phyloP scores from a whole-genome alignment of 75 land plant genomes.

The Cupressus sempervirens region DNA sequence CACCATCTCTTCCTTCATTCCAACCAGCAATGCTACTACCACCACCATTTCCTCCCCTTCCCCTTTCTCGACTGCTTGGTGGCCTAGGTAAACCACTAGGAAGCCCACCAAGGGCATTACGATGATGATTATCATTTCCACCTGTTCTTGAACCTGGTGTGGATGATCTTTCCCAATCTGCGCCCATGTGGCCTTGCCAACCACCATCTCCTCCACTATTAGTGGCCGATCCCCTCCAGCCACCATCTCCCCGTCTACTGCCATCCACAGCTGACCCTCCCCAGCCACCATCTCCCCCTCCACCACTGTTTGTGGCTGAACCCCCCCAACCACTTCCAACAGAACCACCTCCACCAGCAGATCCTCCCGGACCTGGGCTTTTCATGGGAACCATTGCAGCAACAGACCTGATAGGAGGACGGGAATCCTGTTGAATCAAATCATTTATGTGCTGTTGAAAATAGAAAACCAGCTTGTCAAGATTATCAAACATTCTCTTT shows the following conservation, averaged over 20 bases:
- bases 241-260: conserved; percentile 1
- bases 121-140: conserved; percentile 8
- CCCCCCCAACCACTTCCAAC: conserved; percentile 30
- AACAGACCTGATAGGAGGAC: conserved; percentile 58
- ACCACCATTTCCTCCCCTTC: conserved; percentile 20
- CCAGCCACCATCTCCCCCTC: conserved; percentile 30
- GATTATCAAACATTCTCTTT: conserved; percentile 68
- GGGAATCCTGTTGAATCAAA: conserved; percentile 40
- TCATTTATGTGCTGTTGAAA: conserved; percentile 87
- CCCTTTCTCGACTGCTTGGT: conserved; percentile 14
- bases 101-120: conserved; percentile 22
- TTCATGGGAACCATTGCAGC: conserved; percentile 94
- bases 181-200: conserved; percentile 6
- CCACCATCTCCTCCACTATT: conserved; percentile 33
- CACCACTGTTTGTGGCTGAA: conserved; percentile 22
- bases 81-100: conserved; percentile 43
- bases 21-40: conserved; percentile 34
- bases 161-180: conserved; percentile 38
- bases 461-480: conserved; percentile 72
- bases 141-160: conserved; percentile 50
- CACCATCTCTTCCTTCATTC: conserved; percentile 26
- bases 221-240: conserved; percentile 32
- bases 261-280: conserved; percentile 32
- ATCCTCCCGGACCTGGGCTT: conserved; percentile 57
- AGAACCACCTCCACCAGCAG: conserved; percentile 22